Percentiles rank a stretch among this genome's conserved stretches.
phyloP scores from a whole-genome alignment of 2,329 filamentous ascomycete genomes.

The Aquanectria penicillioides region DNA sequence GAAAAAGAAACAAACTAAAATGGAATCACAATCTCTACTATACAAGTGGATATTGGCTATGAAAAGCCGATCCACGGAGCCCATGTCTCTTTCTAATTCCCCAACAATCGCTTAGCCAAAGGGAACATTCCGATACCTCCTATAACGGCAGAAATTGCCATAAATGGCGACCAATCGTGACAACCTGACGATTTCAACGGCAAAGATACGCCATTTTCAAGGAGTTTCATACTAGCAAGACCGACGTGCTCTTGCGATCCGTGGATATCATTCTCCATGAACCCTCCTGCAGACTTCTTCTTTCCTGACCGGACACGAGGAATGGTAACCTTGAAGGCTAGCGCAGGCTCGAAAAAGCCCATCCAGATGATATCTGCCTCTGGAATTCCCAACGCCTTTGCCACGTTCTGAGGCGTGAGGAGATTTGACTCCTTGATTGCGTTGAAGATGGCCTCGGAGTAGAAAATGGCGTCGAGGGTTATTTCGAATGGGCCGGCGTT shows the following conservation, averaged over 20 bases:
- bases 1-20: too few species aligned
- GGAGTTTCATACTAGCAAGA: slow-evolving; percentile 22
- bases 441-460: slow-evolving; percentile 44
- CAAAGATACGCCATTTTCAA: too few species aligned
- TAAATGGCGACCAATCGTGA: too few species aligned
- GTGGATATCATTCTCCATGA: slow-evolving; percentile 38
- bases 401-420: slow-evolving; percentile 21
- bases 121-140: neutral
- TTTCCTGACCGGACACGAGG: slow-evolving; percentile 22
- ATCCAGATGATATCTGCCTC: slow-evolving; percentile 48
- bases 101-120: neutral
- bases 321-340: slow-evolving; percentile 53
- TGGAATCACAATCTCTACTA: too few species aligned
- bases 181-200: too few species aligned
- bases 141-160: too few species aligned
- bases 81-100: too few species aligned
- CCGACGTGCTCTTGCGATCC: slow-evolving; percentile 36
- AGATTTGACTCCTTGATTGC: slow-evolving; percentile 20
- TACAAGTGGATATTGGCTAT: too few species aligned
- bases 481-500: slow-evolving; percentile 58
- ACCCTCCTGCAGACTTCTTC: slow-evolving; percentile 29
- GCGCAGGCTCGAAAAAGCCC: slow-evolving; percentile 56
- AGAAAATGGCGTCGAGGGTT: slow-evolving; percentile 63
- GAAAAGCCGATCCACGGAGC: too few species aligned
- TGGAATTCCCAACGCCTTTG: slow-evolving; percentile 36